Conservation (phyloP, 179 eudicot genomes). For the Beta corolliflora region DNA sequence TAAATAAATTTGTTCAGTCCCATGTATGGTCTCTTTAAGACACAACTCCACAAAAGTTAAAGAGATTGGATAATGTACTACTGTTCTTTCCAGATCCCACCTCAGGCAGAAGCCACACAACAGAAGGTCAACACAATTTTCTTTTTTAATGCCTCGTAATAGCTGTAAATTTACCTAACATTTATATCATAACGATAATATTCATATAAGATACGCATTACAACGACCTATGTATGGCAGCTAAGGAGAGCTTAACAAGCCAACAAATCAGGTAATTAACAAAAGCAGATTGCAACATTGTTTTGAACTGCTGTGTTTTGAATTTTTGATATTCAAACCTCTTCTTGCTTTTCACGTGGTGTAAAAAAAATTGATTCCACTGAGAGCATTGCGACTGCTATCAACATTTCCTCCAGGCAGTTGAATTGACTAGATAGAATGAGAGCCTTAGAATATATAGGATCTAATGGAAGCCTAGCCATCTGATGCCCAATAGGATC, state of each 20-base stretch:
- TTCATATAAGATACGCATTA: neutral
- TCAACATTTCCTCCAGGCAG: slow-evolving; percentile 97
- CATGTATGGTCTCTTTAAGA: neutral
- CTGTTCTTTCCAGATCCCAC: neutral
- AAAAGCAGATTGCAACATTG: neutral
- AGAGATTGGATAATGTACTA: neutral
- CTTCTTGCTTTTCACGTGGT: slow-evolving; percentile 90
- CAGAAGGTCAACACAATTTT: neutral
- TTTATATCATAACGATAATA: neutral
- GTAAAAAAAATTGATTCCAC: slow-evolving; percentile 87
- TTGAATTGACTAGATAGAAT: slow-evolving; percentile 74
- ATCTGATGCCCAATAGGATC: slow-evolving; percentile 89
- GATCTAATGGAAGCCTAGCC: slow-evolving; percentile 92
- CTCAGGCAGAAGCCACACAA: neutral
- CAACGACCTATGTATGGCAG: neutral
- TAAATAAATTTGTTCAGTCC: slow-evolving; percentile 7
- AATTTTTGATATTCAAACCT: slow-evolving; percentile 48
- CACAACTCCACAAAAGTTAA: neutral
- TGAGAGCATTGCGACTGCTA: slow-evolving; percentile 90
- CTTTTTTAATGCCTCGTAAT: neutral
- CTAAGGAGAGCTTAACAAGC: neutral
- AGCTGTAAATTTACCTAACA: neutral
- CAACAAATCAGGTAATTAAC: neutral
- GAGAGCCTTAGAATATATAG: slow-evolving; percentile 82
- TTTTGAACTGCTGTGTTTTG: neutral